Base-by-base conservation (phyloP, 148 eudicot genomes). In the Dianthus caryophyllus region DNA sequence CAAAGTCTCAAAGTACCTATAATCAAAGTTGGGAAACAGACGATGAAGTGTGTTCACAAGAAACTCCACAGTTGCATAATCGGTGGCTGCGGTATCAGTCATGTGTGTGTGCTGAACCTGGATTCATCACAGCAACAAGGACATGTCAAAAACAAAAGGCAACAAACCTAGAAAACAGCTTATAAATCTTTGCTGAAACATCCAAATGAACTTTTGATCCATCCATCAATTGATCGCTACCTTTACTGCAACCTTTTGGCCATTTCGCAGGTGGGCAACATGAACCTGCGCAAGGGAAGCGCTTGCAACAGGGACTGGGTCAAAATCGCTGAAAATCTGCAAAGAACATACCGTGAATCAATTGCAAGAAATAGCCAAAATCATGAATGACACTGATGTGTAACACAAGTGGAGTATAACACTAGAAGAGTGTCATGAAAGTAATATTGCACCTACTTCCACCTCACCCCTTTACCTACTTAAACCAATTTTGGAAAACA, bases 271-370 rank as follows among this genome's bases (percentile, higher is more conserved):
- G 46, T 77, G 89, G 62, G 92, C 98, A 76, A 83, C 77, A 69
- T 94, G 98, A 79, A 94, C 98, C 71, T 94, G 98, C 14, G 98
- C 98, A 71, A 94, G 94, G 52, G 98, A 94, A 76, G 98, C 98
- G 83, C 98, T 94, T 70, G 98, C 98, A 49, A 94, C 71, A n/a
- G 98, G 98, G 24, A 79, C 90, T 72, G 92, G 96, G 85, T 88
- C 88, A 75, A 94, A 94, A 67, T 94, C 85, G 50, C 75, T 70
- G 76, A 94, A 94, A 48, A 94, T 86, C 98, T 94, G 81, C 70
- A 66, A 62, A 78, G 0, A 38, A 61, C 47, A 80, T 67, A 66
- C 57, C 18, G 48, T 52, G 51, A 43, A 50, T 70, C 26, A 79
- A 75, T 59, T 39, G 33, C 13, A 36, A 44, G 24, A 8, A 39